Evolutionary conservation across 78 protist genomes (phyloP).

Genomic region (Dictyostelium firmibasis): DNA sequence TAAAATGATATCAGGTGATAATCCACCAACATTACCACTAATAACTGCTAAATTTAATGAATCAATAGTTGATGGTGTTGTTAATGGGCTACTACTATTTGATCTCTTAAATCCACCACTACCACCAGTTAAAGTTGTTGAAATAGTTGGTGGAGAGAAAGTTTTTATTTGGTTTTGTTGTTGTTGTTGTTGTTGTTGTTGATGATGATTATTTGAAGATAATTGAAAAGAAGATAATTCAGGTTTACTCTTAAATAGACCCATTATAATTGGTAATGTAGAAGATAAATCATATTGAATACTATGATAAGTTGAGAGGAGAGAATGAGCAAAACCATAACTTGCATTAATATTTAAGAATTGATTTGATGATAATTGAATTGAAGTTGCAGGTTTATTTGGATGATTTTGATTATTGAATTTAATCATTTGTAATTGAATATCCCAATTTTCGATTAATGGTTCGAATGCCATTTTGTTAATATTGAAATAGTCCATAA

Average conservation of each 20-base stretch:
- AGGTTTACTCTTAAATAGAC: conserved; percentile 11
- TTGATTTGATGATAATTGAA: neutral
- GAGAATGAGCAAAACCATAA: conserved; percentile 25
- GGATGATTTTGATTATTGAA: neutral
- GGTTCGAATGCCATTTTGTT: conserved; percentile 70
- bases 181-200: neutral
- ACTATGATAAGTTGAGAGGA: conserved; percentile 24
- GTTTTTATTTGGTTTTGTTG: neutral
- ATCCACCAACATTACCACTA: neutral
- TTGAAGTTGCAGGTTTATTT: neutral
- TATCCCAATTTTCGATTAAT: conserved; percentile 57
- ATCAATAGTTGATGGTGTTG: neutral
- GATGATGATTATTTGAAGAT: neutral
- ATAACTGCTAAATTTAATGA: neutral
- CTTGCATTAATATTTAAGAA: conserved; percentile 34
- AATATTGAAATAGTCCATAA: conserved; percentile 50
- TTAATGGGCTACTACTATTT: neutral
- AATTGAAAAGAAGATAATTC: neutral
- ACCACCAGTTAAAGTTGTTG: neutral
- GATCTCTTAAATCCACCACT: neutral
- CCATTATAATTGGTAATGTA: conserved; percentile 26
- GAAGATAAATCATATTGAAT: conserved; percentile 11
- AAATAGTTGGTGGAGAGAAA: neutral
- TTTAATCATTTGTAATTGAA: neutral
- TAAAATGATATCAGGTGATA: conserved; percentile 24